Conservation (phyloP, 2,329 filamentous ascomycete genomes). For the Claviceps quebecensis region DNA sequence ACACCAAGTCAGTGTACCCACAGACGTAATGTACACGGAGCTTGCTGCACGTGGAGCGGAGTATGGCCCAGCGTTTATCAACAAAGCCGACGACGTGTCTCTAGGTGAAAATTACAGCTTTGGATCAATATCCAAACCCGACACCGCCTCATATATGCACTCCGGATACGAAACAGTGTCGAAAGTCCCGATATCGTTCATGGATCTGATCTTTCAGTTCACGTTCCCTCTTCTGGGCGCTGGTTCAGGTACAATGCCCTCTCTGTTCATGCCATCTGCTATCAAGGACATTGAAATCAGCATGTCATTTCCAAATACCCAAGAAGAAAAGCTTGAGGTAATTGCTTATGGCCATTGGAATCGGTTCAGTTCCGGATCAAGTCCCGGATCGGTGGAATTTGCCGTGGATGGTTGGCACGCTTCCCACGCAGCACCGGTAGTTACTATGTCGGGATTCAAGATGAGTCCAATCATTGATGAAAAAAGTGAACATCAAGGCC, state of each 20-base stretch:
- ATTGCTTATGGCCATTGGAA: constrained; percentile 14
- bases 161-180: constrained; percentile 26
- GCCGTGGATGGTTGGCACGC: constrained; percentile 19
- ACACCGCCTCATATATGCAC: constrained; percentile 32
- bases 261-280: constrained; percentile 23
- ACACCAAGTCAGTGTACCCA: constrained; percentile 4
- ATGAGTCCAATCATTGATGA: constrained; percentile 28
- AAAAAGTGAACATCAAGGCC: constrained; percentile 6
- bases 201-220: constrained; percentile 31
- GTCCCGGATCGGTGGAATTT: constrained; percentile 19
- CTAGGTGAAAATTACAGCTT: constrained; percentile 15
- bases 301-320: constrained; percentile 10
- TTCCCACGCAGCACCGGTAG: constrained; percentile 16
- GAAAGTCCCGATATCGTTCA: constrained; percentile 29
- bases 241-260: constrained; percentile 15
- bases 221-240: constrained; percentile 24
- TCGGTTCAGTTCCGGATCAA: constrained; percentile 10
- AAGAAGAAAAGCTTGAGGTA: constrained; percentile 16
- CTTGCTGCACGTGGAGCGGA: constrained; percentile 13
- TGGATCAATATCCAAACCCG: constrained; percentile 14
- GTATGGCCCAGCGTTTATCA: constrained; percentile 14
- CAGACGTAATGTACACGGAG: constrained; percentile 14
- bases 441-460: constrained; percentile 22
- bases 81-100: constrained; percentile 8
- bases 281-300: constrained; percentile 18